Evolutionary conservation across 2,329 filamentous ascomycete genomes (phyloP).

Genomic region (Neophaeococcomyces aloes): DNA sequence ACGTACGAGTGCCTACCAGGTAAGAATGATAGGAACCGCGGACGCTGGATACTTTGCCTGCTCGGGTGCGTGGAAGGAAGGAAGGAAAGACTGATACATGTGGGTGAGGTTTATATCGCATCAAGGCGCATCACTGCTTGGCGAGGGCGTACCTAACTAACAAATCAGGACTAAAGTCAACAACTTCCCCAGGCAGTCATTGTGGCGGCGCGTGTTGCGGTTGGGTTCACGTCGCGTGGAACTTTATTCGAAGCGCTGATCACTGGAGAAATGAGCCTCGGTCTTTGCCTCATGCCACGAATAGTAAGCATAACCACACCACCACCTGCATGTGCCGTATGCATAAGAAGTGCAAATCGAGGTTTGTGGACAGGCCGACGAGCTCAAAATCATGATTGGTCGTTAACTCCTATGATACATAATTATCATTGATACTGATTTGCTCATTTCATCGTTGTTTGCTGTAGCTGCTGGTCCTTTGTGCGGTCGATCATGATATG

Average conservation of each 20-base stretch:
- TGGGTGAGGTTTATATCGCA: constrained; percentile 6
- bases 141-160: constrained; percentile 9
- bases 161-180: constrained; percentile 14
- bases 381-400: not conserved
- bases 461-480: no score
- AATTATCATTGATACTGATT: not conserved
- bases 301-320: not conserved
- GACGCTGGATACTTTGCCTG: constrained; percentile 19
- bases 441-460: no score
- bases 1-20: constrained; percentile 16
- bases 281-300: not conserved
- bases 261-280: not conserved
- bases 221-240: not conserved
- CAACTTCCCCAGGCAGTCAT: constrained; percentile 2
- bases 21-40: constrained; percentile 13
- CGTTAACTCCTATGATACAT: not conserved
- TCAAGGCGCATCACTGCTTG: constrained; percentile 5
- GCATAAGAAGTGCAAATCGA: not conserved
- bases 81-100: constrained; percentile 10
- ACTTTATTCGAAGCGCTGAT: not conserved
- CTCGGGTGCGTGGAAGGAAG: constrained; percentile 21
- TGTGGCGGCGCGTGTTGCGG: constrained; percentile 1
- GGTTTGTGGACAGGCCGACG: not conserved
- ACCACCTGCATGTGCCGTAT: not conserved
- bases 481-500: no score